Base-by-base conservation (phyloP, 192 early-diverging fungal genomes). In the Chytriomyces sp. region DNA sequence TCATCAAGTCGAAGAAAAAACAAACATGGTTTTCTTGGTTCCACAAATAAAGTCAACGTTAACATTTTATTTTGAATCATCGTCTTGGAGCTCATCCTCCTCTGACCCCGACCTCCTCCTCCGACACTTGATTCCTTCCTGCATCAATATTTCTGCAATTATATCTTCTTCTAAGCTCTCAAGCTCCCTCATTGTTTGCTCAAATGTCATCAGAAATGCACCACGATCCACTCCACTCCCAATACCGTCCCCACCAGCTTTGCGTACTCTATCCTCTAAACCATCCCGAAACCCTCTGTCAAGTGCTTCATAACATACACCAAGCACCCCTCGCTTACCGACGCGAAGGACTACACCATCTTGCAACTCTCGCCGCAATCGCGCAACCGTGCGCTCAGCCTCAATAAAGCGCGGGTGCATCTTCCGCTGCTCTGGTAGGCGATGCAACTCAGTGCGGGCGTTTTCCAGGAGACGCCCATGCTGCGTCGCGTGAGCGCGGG, bases 151-250 rank as follows among this genome's bases (percentile, higher is more conserved):
- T 49, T 49, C 44, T 49, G 17, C 39, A 0, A 55, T 34, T 19
- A 68, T 14, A 19, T 68, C 52, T 8, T 7, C 6, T 53, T 68
- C 65, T 28, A 38, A 30, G 14, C 7, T 33, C 52, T 56, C 52
- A 44, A 68, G 33, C n/a, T n/a, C 32, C 52, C 31, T 39, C 52
- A 68, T 36, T 19, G 44, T 55, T n/a, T 68, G 31, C 4, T 31
- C 26, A 7, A 68, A 33, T 28, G 14, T 28, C 65, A 68, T 53
- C 44, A 68, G 36, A n/a, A 55, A 44, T 28, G 7, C 28, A 25
- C 65, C 52, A 34, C 52, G 52, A 55, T 68, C 65, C 5, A 68
- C 10, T 28, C 65, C 65, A 56, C 52, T 56, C 31, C 65, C 65
- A 30, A 68, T 68, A 14, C 63, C 63, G 7, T 14, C 64, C 2